These are phyloP conservation scores for Hippophae gyantsensis DNA, from an alignment of 306 rosid species.

Conservation along the genomic window DNA sequence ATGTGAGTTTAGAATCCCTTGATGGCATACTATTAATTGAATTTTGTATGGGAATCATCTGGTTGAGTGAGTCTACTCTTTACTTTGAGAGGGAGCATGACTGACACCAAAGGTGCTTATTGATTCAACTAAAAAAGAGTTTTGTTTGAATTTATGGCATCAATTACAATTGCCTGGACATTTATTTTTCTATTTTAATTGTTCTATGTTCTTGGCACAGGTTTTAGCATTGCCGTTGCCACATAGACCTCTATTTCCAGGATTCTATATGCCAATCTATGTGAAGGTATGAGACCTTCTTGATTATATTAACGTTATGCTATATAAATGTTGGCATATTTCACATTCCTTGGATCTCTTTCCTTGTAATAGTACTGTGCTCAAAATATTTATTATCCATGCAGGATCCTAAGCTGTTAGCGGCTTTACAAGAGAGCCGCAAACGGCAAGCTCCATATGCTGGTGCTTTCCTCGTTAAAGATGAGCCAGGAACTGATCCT, in stretches of 20 bases:
- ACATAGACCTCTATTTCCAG: constrained; percentile 94
- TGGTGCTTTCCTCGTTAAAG: constrained; percentile 93
- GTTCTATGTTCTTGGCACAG: constrained; percentile 31
- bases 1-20: too few relatives aligned
- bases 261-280: constrained; percentile 96
- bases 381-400: constrained; percentile 13
- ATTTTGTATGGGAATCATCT: too few relatives aligned
- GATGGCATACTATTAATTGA: too few relatives aligned
- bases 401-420: constrained; percentile 86
- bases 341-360: too few relatives aligned
- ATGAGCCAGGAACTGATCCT: constrained; percentile 80
- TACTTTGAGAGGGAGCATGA: too few relatives aligned
- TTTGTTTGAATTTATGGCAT: too few relatives aligned
- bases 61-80: too few relatives aligned
- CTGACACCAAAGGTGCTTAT: background rate
- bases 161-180: background rate
- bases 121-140: background rate
- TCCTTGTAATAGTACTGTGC: too few relatives aligned
- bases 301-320: background rate
- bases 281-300: constrained; percentile 61
- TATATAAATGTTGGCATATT: too few relatives aligned
- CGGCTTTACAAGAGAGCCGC: constrained; percentile 86
- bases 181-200: background rate
- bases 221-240: constrained; percentile 95
- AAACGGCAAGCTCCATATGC: constrained; percentile 98